Conservation (phyloP, 1,139 yeast genomes). For the Geotrichum macrosporum region DNA sequence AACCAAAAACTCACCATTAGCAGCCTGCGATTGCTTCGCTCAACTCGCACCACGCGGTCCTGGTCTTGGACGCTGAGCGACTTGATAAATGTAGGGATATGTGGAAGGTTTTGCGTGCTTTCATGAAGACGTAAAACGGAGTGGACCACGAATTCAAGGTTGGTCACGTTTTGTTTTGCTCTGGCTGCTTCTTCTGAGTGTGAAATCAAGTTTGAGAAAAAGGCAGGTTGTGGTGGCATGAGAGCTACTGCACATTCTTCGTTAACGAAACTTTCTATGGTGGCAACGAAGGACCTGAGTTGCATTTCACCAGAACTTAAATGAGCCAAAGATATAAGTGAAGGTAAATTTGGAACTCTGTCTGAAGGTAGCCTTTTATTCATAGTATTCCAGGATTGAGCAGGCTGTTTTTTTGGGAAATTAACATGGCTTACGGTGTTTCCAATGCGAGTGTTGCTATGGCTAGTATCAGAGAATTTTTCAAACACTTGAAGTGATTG, state of each 20-base stretch:
- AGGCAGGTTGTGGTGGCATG: too few species aligned
- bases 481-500: not conserved
- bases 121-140: slow-evolving; percentile 12
- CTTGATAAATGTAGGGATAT: slow-evolving; percentile 4
- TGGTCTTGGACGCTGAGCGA: slow-evolving; percentile 10
- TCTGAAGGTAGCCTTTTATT: too few species aligned
- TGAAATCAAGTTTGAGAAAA: too few species aligned
- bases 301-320: slow-evolving; percentile 14
- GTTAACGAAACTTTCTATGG: slow-evolving; percentile 18
- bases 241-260: slow-evolving; percentile 15
- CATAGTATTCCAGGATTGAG: too few species aligned
- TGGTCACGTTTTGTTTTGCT: not conserved
- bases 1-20: slow-evolving; percentile 20
- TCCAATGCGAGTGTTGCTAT: too few species aligned
- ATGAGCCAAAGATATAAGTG: not conserved
- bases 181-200: too few species aligned
- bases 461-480: not conserved
- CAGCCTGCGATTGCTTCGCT: slow-evolving; percentile 12
- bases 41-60: slow-evolving; percentile 18
- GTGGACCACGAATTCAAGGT: slow-evolving; percentile 8
- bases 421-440: too few species aligned
- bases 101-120: slow-evolving; percentile 11
- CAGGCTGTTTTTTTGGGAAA: too few species aligned
- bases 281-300: slow-evolving; percentile 15
- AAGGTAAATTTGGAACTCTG: not conserved